Evolutionary conservation across 106 monocot species (phyloP), one percentile per base, ranked within the genome.

Genomic region (Dioscorea zingiberensis): DNA sequence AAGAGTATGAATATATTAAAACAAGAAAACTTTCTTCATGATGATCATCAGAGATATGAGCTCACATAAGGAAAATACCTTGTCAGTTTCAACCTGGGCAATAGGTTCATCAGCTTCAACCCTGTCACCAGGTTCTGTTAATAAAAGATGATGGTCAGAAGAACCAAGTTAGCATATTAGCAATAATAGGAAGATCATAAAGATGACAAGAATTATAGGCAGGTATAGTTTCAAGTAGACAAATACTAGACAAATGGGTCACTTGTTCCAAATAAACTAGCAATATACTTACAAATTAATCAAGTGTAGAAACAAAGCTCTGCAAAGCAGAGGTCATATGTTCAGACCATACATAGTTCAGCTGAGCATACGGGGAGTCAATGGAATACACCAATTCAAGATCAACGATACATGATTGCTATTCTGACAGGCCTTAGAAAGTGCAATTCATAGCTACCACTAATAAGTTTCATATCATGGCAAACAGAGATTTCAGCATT

Each of bases 61-160:
- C 10, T 38, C 4, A 10, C 10, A 38, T 6, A 51, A 19, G 18
- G 19, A 18, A 19, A 51, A 49, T 73, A 95, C 95, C 95, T 97
- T 97, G 59, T 97, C 95, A 23, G 95, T 97, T 81, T 97, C 95
- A 72, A 97, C 67, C 64, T 95, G 94, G 15, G 94, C 94, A 79
- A 95, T 95, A 19, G 87, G 76, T 71, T 95, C 91, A 76, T 90
- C 94, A 59, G 70, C 54, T 58, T 72, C 79, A 69, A 97, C 95
- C 19, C 74, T 74, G 59, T 97, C 95, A 58, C 91, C 91, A 64
- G 95, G 91, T 73, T 97, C 95, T 97, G 81, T 83, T 76, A 7
- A 63, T 5, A 14, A 32, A 19, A 65, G 8, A 60, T 24, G 23
- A 60, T 51, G 48, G 17, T 59, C 46, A 21, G 1, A 44, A 32